Evolutionary conservation across 768 basidiomycete genomes (phyloP).

Genomic region (Lentinus brumalis): DNA sequence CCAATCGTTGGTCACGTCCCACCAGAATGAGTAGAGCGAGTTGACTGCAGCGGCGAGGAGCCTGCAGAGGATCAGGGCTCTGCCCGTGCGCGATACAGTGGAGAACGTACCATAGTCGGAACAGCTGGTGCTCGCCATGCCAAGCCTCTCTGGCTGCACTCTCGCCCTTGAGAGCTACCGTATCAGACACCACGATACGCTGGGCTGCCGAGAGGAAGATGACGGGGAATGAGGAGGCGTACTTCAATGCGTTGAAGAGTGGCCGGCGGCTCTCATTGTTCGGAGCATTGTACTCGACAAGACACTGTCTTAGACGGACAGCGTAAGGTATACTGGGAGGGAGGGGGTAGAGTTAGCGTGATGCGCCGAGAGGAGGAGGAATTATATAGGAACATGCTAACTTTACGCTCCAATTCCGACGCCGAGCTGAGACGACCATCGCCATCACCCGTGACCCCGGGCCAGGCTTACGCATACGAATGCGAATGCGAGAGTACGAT

Average conservation of each 20-base stretch:
- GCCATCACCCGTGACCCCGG: not conserved
- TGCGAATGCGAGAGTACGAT: too few species aligned
- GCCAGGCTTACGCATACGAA: not conserved
- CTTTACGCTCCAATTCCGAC: not conserved
- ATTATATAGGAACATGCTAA: not conserved
- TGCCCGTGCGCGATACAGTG: not conserved
- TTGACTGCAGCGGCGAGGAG: conserved; percentile 82
- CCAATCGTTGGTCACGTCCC: conserved; percentile 99
- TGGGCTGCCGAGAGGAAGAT: conserved; percentile 94
- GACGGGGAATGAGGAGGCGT: conserved; percentile 94
- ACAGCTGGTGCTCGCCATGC: conserved; percentile 78
- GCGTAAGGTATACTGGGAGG: conserved; percentile 78
- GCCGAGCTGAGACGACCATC: not conserved
- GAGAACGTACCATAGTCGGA: conserved; percentile 75
- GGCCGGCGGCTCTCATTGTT: conserved; percentile 69
- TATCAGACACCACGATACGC: conserved; percentile 64
- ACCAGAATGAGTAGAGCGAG: conserved; percentile 96
- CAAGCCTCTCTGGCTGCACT: conserved; percentile 50
- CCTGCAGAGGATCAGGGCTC: conserved; percentile 45
- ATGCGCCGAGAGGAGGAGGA: not conserved
- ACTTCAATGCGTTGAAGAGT: conserved; percentile 91
- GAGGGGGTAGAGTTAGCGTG: conserved; percentile 4
- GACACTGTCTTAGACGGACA: conserved; percentile 91
- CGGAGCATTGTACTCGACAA: conserved; percentile 75
- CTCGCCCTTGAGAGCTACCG: conserved; percentile 50